Evolutionary conservation across 2,329 filamentous ascomycete genomes (phyloP), one percentile per base, ranked within the genome.

Genomic region (Corynespora cassiicola): DNA sequence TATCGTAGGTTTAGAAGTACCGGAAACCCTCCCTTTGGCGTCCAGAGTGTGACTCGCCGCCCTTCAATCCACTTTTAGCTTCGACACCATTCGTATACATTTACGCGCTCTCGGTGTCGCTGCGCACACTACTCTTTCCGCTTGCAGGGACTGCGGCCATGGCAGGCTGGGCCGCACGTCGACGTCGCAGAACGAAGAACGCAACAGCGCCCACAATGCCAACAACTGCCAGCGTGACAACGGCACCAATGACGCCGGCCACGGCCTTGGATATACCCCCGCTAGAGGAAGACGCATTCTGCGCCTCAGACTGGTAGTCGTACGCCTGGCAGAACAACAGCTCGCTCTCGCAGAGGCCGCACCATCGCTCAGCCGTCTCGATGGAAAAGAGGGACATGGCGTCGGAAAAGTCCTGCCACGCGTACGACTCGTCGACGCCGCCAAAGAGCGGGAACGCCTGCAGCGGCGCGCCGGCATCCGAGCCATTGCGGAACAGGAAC

Each of bases 401-500:
- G 7, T 34, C 16, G 12, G 33, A 29, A 53, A 82, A 81, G 10
- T 79, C 75, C 2, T 44, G 52, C 58, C 75, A 80, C 1, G 62
- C 56, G 37, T 80, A 70, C 5, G 70, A 66, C 2, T 63, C 66
- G 25, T 70, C 61, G 3, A 23, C 20, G 49, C 68, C 70, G 20
- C 70, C 69, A 51, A 81, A 80, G 4, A 80, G 54, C 3, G 76
- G 69, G 47, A 76, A 79, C 2, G 65, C 43, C 12, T 56, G 46
- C 19, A 68, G 63, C 1, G 52, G 48, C n/a, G 58, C 52, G n/a
- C 59, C 45, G 8, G 45, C 34, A 22, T 66, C 62, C 1, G 77
- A 77, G 19, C 75, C 76, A 47, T 81, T 81, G 41, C 72, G 75
- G 61, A 79, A 72, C 29, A 74, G 61, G 54, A 81, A 78, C 20